Base-by-base conservation (phyloP, 2,329 filamentous ascomycete genomes). In the Didymella lethalis region DNA sequence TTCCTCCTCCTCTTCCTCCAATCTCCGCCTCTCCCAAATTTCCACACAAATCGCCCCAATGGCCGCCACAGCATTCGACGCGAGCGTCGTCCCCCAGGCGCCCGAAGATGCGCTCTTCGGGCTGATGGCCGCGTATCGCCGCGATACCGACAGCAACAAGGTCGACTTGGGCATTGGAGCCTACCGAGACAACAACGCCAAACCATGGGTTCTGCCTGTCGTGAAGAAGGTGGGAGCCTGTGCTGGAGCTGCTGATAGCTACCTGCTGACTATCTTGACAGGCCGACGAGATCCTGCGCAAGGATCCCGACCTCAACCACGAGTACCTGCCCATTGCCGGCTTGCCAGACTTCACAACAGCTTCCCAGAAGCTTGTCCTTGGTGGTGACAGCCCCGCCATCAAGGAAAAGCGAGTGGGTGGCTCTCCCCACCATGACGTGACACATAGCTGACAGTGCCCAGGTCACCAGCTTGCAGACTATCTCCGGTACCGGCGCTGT, bases 241-340 rank as follows among this genome's bases (percentile, higher is more conserved):
- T 51, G 31, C 54, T 48, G 6, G 31, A 29, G 32, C 29, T 47
- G 16, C 26, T n/a, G 28, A 12, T 38, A 29, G 46, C 43, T 51
- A 26, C 51, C 48, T 52, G 63, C 72, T 74, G 52, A 75, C 66
- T 40, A 48, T 57, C 45, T 48, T 50, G 66, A 51, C 76, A 98
- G 94, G 95, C 95, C 70, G 93, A 98, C 77, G 90, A 95, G 66
- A 88, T 92, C 72, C 86, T 98, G 67, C 90, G 89, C 78, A 90
- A 90, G 76, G 93, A 97, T 80, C 93, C 94, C 75, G 86, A 91
- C 60, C 85, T 96, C 71, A 96, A 99, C 83, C 94, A 99, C 84
- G 95, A 99, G 85, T 99, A 99, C 81, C 92, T 96, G 60, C 94
- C 95, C 59, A 99, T 99, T 77, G 90, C 93, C 63, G 95, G 95